Evolutionary conservation across 2,329 filamentous ascomycete genomes (phyloP).

Genomic region (Penicillium sp.): DNA sequence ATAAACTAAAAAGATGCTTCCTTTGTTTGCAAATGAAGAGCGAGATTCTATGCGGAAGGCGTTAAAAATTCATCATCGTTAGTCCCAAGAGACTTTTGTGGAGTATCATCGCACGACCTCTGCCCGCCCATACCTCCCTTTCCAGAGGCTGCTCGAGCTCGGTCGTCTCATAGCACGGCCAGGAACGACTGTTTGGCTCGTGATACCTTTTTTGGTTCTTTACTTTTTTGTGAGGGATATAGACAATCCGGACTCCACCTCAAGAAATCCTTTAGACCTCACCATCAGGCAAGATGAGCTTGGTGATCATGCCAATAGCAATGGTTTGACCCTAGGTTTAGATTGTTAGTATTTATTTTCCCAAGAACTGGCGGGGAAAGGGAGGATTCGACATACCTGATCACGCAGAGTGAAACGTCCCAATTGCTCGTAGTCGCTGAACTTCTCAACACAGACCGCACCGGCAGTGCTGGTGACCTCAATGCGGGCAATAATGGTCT

Average conservation of each 20-base stretch:
- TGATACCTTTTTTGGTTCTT: conserved; percentile 14
- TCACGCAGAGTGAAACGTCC: conserved; percentile 89
- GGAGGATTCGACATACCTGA: conserved; percentile 62
- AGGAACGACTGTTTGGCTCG: background rate
- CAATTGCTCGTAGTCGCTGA: conserved; percentile 94
- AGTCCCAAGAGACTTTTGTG: conserved; percentile 29
- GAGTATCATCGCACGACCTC: conserved; percentile 29
- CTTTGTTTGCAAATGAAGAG: conserved; percentile 23
- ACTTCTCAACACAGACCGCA: conserved; percentile 88
- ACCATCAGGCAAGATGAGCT: conserved; percentile 62
- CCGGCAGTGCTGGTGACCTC: conserved; percentile 85
- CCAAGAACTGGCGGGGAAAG: conserved; percentile 13
- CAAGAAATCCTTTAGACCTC: conserved; percentile 18
- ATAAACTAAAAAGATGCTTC: conserved; percentile 23
- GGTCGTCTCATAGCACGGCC: background rate
- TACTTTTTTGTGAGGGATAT: conserved; percentile 4
- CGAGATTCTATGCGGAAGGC: conserved; percentile 30
- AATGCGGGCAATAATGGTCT: conserved; percentile 89
- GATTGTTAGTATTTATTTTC: conserved; percentile 21
- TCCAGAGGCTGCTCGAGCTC: conserved; percentile 8
- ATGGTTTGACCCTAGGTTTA: conserved; percentile 86
- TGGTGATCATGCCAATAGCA: conserved; percentile 98
- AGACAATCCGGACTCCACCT: conserved; percentile 7
- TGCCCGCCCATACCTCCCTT: conserved; percentile 23
- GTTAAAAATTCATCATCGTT: conserved; percentile 39